Evolutionary conservation across 2,329 filamentous ascomycete species (phyloP).

Genomic region (Neurospora sp.): DNA sequence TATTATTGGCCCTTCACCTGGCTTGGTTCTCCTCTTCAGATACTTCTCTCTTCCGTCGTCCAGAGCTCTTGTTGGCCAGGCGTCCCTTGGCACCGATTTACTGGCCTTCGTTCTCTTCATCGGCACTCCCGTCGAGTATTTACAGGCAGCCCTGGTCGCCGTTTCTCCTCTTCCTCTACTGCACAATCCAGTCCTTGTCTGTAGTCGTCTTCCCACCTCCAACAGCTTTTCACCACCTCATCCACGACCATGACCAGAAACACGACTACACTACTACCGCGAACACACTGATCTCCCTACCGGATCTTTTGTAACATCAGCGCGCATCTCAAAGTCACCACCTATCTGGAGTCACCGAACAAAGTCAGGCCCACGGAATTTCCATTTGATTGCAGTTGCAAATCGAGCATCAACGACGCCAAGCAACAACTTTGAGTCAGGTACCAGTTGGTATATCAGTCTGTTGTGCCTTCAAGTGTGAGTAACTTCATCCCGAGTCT

Average conservation of each 20-base stretch:
- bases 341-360: background rate
- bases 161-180: background rate
- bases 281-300: background rate
- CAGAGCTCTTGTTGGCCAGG: background rate
- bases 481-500: background rate
- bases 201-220: background rate
- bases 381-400: background rate
- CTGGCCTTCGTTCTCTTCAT: background rate
- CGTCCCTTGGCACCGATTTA: background rate
- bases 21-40: background rate
- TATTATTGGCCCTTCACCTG: background rate
- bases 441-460: background rate
- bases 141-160: fast-evolving
- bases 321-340: background rate
- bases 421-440: background rate
- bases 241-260: background rate
- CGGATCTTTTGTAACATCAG: background rate
- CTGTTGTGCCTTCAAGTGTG: fast-evolving
- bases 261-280: background rate
- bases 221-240: background rate
- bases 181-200: background rate
- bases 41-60: too few relatives aligned
- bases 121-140: background rate
- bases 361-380: background rate
- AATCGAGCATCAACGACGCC: background rate